Evolutionary conservation across 148 eudicot genomes (phyloP).

Genomic region (Rhododendron ovatum): DNA sequence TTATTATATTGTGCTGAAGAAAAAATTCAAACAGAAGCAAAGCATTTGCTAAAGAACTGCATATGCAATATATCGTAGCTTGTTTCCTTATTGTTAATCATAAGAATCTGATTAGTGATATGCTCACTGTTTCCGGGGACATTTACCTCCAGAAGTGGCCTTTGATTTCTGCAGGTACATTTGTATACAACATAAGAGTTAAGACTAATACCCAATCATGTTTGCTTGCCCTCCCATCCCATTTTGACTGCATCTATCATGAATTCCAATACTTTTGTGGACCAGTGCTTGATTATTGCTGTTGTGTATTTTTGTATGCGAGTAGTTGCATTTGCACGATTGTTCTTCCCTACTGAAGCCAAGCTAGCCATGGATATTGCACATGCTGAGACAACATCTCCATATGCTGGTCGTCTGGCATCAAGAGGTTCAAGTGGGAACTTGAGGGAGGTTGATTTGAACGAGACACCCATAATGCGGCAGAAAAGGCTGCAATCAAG

Average conservation of each 20-base stretch:
- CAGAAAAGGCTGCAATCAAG: constrained; percentile 28
- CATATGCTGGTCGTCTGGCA: constrained; percentile 23
- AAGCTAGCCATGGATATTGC: constrained; percentile 50
- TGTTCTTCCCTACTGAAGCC: constrained; percentile 50
- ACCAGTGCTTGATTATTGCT: constrained; percentile 1
- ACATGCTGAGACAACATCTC: constrained; percentile 34
- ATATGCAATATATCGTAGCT: not conserved
- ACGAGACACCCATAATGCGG: constrained; percentile 34
- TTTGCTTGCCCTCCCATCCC: not conserved
- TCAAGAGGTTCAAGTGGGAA: constrained; percentile 36
- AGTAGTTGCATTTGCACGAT: constrained; percentile 42
- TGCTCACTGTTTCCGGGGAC: not conserved
- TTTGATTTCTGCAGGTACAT: not conserved
- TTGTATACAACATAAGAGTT: not conserved
- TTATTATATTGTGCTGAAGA: not conserved
- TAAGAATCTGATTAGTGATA: not conserved
- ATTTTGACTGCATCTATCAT: not conserved
- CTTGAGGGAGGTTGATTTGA: constrained; percentile 44
- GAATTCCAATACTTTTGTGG: not conserved
- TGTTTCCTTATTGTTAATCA: not conserved
- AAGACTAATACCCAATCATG: not conserved
- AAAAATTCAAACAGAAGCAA: not conserved
- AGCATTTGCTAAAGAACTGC: constrained; percentile 1
- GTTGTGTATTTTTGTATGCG: not conserved
- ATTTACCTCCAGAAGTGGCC: not conserved